Base-by-base conservation (phyloP, 2,329 filamentous ascomycete genomes). In the Grosmannia huntii region DNA sequence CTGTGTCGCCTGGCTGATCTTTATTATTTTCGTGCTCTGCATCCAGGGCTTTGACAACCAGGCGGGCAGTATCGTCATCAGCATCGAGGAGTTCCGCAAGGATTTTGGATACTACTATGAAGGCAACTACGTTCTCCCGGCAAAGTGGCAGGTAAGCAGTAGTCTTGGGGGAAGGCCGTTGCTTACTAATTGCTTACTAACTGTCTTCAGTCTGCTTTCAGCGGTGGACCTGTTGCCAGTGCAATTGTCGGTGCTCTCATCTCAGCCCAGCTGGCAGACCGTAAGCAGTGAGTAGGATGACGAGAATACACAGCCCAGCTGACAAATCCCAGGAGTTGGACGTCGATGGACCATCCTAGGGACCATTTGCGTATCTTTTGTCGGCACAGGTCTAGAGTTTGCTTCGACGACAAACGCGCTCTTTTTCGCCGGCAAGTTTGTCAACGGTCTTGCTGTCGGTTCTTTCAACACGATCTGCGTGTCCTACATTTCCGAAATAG, bases 21-120 rank as follows among this genome's bases (percentile, higher is more conserved):
- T 25, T 21, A 49, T 23, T 11, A 49, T 49, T 5, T 51, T 44
- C 28, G 48, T 60, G 21, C 46, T 49, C 9, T 49, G 46, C 21
- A 49, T 49, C n/a, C 46, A 49, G 46, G 46, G 46, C 31, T 58
- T 58, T 27, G 59, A 60, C n/a, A 58, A 58, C 54, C 55, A 71
- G 57, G 70, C 71, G 28, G 63, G 65, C 14, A 69, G 70, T 16
- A 68, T 65, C 36, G 67, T 73, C 12, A 66, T 73, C 41, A 68
- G 69, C 23, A 73, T 74, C 23, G 69, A 70, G 7, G 61, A 71
- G 59, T 75, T 73, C 60, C 65, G 71, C 46, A 67, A 73, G 57
- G 71, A 74, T 58, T 75, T 74, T 62, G 72, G 72, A 1, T 63
- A 64, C 52, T 58, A 60, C 6, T 72, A 68, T 57, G 68, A 67